A percentile compares a stretch with the other conserved stretches of the same genome.
These are phyloP conservation scores for Eimeria falciformis DNA, from an alignment of 169 alveolate genomes.

Conservation along the genomic window DNA sequence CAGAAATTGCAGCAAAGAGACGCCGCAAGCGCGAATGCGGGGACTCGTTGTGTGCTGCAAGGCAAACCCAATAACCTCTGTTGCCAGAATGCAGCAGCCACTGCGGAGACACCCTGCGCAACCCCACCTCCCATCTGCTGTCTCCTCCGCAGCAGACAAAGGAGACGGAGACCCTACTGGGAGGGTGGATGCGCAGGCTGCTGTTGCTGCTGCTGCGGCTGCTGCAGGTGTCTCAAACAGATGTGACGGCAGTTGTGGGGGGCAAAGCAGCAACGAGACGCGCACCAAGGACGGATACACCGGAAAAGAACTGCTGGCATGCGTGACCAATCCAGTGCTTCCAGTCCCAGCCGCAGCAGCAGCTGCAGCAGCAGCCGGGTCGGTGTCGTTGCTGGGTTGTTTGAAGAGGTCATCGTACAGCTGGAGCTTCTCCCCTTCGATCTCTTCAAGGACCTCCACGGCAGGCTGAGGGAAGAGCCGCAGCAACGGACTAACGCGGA, in stretches of 20 bases:
- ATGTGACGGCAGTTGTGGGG: constrained; percentile 13
- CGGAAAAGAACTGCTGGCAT: not conserved
- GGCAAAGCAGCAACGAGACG: constrained; percentile 36
- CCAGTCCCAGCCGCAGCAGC: constrained; percentile 22
- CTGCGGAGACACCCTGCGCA: constrained; percentile 63
- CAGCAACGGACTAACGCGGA: too few relatives aligned
- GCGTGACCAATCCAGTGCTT: not conserved
- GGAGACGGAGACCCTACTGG: not conserved
- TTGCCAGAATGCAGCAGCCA: constrained; percentile 16
- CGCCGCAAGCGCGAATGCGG: constrained; percentile 43
- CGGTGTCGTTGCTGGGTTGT: not conserved
- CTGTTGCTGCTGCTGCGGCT: constrained; percentile 62
- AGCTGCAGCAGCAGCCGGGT: constrained; percentile 34
- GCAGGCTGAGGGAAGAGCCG: constrained; percentile 48
- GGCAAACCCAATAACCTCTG: constrained; percentile 47
- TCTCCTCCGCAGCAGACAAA: not conserved
- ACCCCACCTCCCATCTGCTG: not conserved
- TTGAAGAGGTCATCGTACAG: constrained; percentile 70
- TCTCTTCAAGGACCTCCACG: constrained; percentile 52
- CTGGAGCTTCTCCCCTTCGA: constrained; percentile 31
- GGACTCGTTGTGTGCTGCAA: constrained; percentile 66
- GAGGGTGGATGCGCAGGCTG: not conserved
- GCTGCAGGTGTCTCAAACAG: constrained; percentile 30
- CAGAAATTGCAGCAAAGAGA: constrained; percentile 50
- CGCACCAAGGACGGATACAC: constrained; percentile 37